Evolutionary conservation across 352 stramenopile genomes (phyloP).

Genomic region (Phytopythium sindhum): DNA sequence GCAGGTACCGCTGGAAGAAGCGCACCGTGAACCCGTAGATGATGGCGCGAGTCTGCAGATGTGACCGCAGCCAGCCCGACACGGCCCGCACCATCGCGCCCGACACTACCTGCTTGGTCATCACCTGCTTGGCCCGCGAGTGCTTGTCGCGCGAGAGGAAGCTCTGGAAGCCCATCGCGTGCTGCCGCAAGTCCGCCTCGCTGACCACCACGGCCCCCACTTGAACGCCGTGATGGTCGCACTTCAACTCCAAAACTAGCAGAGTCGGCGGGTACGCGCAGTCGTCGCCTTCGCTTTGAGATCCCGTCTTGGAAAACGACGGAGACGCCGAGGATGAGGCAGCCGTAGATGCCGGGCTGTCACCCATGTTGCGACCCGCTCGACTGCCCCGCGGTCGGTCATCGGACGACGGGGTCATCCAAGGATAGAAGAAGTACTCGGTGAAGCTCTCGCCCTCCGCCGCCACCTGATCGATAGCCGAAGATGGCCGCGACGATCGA

Average conservation of each 20-base stretch:
- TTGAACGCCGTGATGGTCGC: constrained; percentile 65
- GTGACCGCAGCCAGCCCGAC: constrained; percentile 38
- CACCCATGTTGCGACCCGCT: not conserved
- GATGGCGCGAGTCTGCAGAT: constrained; percentile 51
- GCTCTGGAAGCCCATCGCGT: constrained; percentile 59
- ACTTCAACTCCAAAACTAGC: constrained; percentile 69
- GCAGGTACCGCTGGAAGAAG: constrained; percentile 69
- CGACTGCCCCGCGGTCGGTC: constrained; percentile 4
- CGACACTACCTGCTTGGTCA: constrained; percentile 7
- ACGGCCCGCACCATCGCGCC: constrained; percentile 50
- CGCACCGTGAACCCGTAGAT: constrained; percentile 78
- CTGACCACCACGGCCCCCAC: constrained; percentile 60
- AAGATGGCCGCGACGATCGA: constrained; percentile 15
- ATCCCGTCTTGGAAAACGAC: not conserved
- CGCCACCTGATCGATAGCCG: constrained; percentile 25
- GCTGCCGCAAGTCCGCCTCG: constrained; percentile 56
- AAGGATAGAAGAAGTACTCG: constrained; percentile 64
- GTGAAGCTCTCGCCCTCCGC: constrained; percentile 49
- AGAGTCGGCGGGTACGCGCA: constrained; percentile 20
- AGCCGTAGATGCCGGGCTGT: not conserved
- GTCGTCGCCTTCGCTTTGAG: constrained; percentile 1
- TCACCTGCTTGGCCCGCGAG: not conserved
- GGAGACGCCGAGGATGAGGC: not conserved
- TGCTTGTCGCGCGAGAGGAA: constrained; percentile 9
- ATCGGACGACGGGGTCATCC: constrained; percentile 31